Base-by-base conservation (phyloP, 371 early-diverging fungal species). In the Apophysomyces sp. region DNA sequence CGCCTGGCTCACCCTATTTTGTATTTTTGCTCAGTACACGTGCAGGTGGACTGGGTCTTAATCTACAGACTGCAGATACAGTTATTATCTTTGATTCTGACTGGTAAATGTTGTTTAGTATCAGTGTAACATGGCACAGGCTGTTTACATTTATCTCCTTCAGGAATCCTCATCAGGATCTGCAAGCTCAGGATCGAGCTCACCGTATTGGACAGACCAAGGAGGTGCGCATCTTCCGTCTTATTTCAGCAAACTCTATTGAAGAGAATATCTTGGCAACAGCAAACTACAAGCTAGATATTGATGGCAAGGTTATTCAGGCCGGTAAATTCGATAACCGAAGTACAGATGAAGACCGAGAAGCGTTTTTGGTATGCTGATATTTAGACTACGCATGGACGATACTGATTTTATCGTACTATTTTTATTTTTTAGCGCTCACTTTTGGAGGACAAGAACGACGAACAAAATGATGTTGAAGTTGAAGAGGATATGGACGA, bases 191-290 rank as follows among this genome's bases (percentile, higher is more conserved):
- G 77, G 99, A 99, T 80, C 96, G 99, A 79, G 99, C 99, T 1
- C 99, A 99, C 84, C 93, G 99, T 79, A 99, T 99, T 68, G 99
- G 99, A n/a, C 99, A 99, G 80, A 99, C 92, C 18, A 98, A 97
- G 66, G 99, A 99, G 80, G 99, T 99, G 27, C 90, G 94, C 55
- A 96, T 99, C 57, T 90, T 98, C 76, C 91, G 99, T 29, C 74
- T 99, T 58, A 93, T 99, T 44, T 94, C 96, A 1, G 89, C 91
- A 27, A 91, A 93, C 52, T 95, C 99, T 0, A 88, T 99, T 53
- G 99, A 99, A 82, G 99, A 99, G 73, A 91, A 89, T 58, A 98
- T 99, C 63, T 68, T 99, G 60, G 96, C 92, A 5, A 83, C 94
- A 58, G 99, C 99, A 16, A 94, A 96, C 65, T 93, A 90, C 81